Base-by-base conservation (phyloP, 2,329 filamentous ascomycete species). In the Penicillium psychrosexuale region DNA sequence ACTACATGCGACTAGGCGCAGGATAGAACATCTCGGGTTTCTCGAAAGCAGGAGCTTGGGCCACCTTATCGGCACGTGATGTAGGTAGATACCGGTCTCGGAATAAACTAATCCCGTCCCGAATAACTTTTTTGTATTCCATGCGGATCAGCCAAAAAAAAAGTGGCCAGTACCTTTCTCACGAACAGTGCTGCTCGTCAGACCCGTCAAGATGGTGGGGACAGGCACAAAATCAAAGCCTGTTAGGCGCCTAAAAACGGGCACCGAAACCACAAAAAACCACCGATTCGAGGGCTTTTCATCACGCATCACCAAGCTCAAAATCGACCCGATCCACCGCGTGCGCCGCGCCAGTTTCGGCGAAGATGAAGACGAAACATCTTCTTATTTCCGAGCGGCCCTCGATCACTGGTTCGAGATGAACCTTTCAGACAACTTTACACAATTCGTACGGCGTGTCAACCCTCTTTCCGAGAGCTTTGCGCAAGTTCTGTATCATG, bases 201-300 rank as follows among this genome's bases (percentile, higher is more conserved):
- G 53, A 61, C 47, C 56, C 51, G 40, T 57, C 61, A 73, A 63
- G 59, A 78, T 78, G 76, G 73, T 75, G 58, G 68, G 72, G 38
- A 85, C 86, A 55, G 85, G 86, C 62, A 83, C 84, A 69, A 87
- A 89, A 68, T 77, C 81, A 66, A 88, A 89, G 80, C 81, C 83
- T 73, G 82, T 81, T 63, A 90, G 88, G 76, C 81, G 78, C 47
- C 68, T 81, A 61, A 91, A 89, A 70, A 82, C 82, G 58, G 82
- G 82, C 61, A 95, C 90, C 27, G 79, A 81, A 47, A 89, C 91
- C 63, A 86, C 87, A 59, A 92, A 90, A 69, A 88, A 90, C 49
- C 90, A 97, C 76, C 84, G 90, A 71, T 97, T 91, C 84, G 89
- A 97, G 76, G 88, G 90, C 59, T 97, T 97, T 76, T 90, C 88